Percentiles rank a stretch among this genome's conserved stretches.
phyloP scores from a whole-genome alignment of 2,329 filamentous ascomycete species.

The Arthroderma sp. region DNA sequence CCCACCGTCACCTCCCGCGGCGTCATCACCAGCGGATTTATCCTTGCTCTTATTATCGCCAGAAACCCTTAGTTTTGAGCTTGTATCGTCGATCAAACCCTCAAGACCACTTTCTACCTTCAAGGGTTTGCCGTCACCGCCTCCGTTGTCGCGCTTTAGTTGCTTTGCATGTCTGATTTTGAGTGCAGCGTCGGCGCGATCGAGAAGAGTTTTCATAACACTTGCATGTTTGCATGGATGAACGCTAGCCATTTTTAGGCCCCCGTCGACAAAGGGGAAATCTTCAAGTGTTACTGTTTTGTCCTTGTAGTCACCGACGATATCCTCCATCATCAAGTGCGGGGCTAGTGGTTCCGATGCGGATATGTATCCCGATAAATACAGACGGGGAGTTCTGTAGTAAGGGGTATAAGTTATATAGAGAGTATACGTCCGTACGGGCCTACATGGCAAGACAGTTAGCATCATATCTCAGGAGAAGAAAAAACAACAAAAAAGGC shows the following conservation, averaged over 20 bases:
- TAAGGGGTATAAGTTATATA: constrained; percentile 98
- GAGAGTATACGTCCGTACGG: constrained; percentile 84
- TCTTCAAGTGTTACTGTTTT: constrained; percentile 98
- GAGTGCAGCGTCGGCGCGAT: constrained; percentile 84
- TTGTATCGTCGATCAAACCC: constrained; percentile 68
- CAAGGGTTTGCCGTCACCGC: constrained; percentile 30
- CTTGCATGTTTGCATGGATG: constrained; percentile 95
- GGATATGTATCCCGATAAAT: constrained; percentile 77
- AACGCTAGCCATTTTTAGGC: constrained; percentile 89
- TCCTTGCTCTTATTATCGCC: constrained; percentile 22
- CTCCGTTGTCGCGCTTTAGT: constrained; percentile 42
- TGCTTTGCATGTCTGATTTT: constrained; percentile 79
- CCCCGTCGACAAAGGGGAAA: constrained; percentile 85
- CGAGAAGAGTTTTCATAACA: constrained; percentile 95
- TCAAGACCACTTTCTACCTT: constrained; percentile 56
- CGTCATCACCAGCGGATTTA: constrained; percentile 25
- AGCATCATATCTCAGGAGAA: background rate
- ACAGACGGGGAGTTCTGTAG: constrained; percentile 89
- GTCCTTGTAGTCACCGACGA: constrained; percentile 91
- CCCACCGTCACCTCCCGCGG: constrained; percentile 31
- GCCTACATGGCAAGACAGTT: constrained; percentile 36
- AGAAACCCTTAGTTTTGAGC: constrained; percentile 46
- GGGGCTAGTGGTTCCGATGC: constrained; percentile 70
- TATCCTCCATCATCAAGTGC: constrained; percentile 87
- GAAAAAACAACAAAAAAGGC: constrained; percentile 17